Evolutionary conservation across 805 yeast genomes (phyloP).

Genomic region (Suhomyces vadensis): DNA sequence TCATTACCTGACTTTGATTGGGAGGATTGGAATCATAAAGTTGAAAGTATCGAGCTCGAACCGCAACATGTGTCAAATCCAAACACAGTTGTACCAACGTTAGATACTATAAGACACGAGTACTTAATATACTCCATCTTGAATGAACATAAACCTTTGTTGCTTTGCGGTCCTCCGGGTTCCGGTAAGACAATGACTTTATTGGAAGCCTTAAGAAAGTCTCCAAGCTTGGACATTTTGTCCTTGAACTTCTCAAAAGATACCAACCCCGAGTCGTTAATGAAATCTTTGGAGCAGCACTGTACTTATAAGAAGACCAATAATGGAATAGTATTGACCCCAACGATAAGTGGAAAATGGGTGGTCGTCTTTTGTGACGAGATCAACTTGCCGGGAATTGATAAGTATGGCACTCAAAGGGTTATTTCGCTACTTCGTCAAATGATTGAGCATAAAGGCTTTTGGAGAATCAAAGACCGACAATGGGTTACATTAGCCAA

Average conservation of each 20-base stretch:
- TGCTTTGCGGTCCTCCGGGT: slow-evolving; percentile 96
- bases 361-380: slow-evolving; percentile 90
- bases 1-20: slow-evolving; percentile 49
- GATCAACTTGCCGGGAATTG: slow-evolving; percentile 75
- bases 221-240: slow-evolving; percentile 58
- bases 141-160: slow-evolving; percentile 55
- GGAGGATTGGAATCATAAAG: slow-evolving; percentile 39
- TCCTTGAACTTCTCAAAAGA: slow-evolving; percentile 84
- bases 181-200: slow-evolving; percentile 95
- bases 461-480: slow-evolving; percentile 62
- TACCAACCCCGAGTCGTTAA: slow-evolving; percentile 60
- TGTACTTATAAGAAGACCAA: slow-evolving; percentile 59
- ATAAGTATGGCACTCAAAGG: slow-evolving; percentile 70
- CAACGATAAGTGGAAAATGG: slow-evolving; percentile 63
- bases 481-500: slow-evolving; percentile 67
- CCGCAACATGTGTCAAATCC: slow-evolving; percentile 61
- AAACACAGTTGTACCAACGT: slow-evolving; percentile 70
- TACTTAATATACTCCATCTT: slow-evolving; percentile 56
- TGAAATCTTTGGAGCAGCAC: slow-evolving; percentile 68
- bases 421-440: slow-evolving; percentile 75
- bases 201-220: slow-evolving; percentile 61
- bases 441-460: slow-evolving; percentile 70
- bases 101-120: slow-evolving; percentile 74
- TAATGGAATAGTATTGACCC: slow-evolving; percentile 56
- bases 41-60: slow-evolving; percentile 50